These are phyloP conservation scores for Boechera retrofracta DNA, from an alignment of 345 rosid genomes.

Conservation along the genomic window DNA sequence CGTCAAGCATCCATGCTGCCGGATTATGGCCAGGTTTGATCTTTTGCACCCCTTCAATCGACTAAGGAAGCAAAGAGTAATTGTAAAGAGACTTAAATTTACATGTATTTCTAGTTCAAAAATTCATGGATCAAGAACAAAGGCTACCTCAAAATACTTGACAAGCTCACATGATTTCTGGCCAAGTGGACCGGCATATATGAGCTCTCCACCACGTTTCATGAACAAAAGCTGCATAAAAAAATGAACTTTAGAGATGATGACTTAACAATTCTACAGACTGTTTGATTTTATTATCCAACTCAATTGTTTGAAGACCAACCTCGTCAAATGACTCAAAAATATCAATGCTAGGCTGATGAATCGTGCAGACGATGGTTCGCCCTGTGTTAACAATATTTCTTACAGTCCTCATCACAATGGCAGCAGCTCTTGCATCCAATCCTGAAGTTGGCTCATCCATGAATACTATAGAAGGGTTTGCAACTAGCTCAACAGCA, in stretches of 20 bases:
- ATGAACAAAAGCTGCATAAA: conserved; percentile 85
- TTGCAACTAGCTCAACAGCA: conserved; percentile 95
- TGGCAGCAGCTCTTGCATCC: conserved; percentile 98
- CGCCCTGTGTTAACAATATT: conserved; percentile 95
- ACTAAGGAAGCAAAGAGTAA: conserved; percentile 50
- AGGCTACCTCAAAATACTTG: conserved; percentile 78
- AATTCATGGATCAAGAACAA: conserved; percentile 9
- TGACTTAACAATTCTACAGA: background rate
- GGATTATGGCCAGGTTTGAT: conserved; percentile 86
- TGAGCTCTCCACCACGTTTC: conserved; percentile 98
- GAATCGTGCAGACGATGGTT: conserved; percentile 97
- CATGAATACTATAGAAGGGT: conserved; percentile 97
- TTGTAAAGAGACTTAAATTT: background rate
- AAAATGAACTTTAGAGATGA: background rate
- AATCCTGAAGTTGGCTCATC: conserved; percentile 98
- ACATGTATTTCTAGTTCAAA: background rate
- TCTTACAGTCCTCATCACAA: conserved; percentile 99
- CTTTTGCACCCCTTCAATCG: conserved; percentile 83
- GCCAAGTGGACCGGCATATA: conserved; percentile 97
- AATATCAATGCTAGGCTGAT: conserved; percentile 98
- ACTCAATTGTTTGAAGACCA: conserved; percentile 19
- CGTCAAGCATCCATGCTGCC: conserved; percentile 99
- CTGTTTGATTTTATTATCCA: conserved; percentile 2
- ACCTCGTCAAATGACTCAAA: conserved; percentile 99
- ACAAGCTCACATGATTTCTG: conserved; percentile 77